Percentiles rank a stretch among this genome's conserved stretches.
These are phyloP conservation scores for Sugiyamaella castrensis DNA, from an alignment of 1,139 yeast genomes.

Conservation along the genomic window DNA sequence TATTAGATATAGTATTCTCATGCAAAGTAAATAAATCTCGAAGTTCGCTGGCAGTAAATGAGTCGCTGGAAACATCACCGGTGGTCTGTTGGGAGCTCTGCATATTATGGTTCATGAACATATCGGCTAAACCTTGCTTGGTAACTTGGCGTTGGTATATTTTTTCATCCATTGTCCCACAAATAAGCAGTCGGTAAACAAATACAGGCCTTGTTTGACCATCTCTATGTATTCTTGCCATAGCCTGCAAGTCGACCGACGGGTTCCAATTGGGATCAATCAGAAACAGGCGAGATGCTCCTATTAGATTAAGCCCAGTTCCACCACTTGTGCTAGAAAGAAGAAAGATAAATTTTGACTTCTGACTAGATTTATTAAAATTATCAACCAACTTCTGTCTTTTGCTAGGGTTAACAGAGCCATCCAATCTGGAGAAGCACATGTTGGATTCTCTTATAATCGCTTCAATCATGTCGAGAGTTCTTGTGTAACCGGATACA, in stretches of 20 bases:
- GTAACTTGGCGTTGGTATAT: conserved; percentile 90
- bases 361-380: conserved; percentile 55
- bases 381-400: conserved; percentile 64
- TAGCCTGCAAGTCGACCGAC: conserved; percentile 86
- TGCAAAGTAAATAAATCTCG: conserved; percentile 69
- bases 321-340: conserved; percentile 95
- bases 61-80: conserved; percentile 13
- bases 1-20: conserved; percentile 56
- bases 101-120: conserved; percentile 51
- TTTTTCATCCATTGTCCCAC: conserved; percentile 94
- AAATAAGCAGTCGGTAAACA: conserved; percentile 65
- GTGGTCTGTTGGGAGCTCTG: conserved; percentile 25
- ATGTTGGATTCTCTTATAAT: conserved; percentile 52
- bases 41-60: conserved; percentile 53
- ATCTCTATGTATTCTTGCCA: conserved; percentile 93
- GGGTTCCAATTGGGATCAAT: conserved; percentile 97
- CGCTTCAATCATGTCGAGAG: conserved; percentile 70
- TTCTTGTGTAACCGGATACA: conserved; percentile 86
- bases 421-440: conserved; percentile 69
- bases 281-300: conserved; percentile 80
- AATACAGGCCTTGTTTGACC: conserved; percentile 80
- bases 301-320: conserved; percentile 82
- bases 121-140: conserved; percentile 76
- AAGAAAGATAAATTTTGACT: conserved; percentile 59
- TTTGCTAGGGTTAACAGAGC: conserved; percentile 66